Evolutionary conservation across 2,329 filamentous ascomycete species (phyloP).

Genomic region (Trematosphaeria pertusa): DNA sequence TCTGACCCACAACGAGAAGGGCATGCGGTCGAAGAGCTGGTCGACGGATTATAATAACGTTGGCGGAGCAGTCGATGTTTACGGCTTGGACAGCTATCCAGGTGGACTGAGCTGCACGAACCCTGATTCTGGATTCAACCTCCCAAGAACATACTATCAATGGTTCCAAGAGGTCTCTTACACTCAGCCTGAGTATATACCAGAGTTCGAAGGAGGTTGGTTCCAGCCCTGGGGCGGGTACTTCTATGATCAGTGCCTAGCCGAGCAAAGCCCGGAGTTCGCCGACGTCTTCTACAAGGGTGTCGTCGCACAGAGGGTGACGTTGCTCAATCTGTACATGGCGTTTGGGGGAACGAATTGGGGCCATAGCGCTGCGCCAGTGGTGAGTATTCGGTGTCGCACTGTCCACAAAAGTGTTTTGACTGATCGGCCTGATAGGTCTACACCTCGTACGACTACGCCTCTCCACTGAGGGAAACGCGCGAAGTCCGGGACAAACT

Average conservation of each 20-base stretch:
- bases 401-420: neutral
- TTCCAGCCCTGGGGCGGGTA: constrained; percentile 62
- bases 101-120: constrained; percentile 60
- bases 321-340: constrained; percentile 60
- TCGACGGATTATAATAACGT: constrained; percentile 63
- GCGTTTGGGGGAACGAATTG: constrained; percentile 64
- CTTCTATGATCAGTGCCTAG: constrained; percentile 59
- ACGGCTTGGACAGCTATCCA: constrained; percentile 57
- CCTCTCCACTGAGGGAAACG: constrained; percentile 61
- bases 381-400: constrained; percentile 20
- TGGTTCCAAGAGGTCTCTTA: constrained; percentile 65
- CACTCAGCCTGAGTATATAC: constrained; percentile 61
- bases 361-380: constrained; percentile 55
- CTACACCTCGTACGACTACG: constrained; percentile 56
- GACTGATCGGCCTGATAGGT: constrained; percentile 37
- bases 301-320: constrained; percentile 59
- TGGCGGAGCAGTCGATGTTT: constrained; percentile 61
- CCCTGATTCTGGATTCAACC: constrained; percentile 55
- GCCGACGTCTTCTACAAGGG: constrained; percentile 65
- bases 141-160: constrained; percentile 62
- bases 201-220: constrained; percentile 62
- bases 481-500: constrained; percentile 61
- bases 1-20: constrained; percentile 60
- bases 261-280: constrained; percentile 57
- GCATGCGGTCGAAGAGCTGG: constrained; percentile 58